Percentiles rank a stretch among this genome's conserved stretches.
Conservation (phyloP, 768 basidiomycete genomes). For the Auriscalpium microsporum region DNA sequence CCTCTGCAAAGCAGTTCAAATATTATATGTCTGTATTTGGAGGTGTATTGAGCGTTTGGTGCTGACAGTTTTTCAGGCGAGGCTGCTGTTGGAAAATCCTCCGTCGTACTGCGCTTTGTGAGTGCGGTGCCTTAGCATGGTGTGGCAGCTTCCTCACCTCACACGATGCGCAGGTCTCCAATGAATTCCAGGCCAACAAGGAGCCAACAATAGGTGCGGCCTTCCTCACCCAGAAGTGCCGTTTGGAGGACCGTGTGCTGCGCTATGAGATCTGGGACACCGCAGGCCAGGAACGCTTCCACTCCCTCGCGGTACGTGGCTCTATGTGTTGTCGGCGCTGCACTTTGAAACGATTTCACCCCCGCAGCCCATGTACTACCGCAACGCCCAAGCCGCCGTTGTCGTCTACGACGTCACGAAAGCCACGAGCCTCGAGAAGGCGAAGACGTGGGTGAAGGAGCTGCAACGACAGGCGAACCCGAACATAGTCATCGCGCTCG, state of each 20-base stretch:
- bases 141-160: not conserved
- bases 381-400: constrained; percentile 95
- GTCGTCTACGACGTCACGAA: constrained; percentile 99
- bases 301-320: constrained; percentile 79
- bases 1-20: too few species aligned
- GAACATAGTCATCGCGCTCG: constrained; percentile 97
- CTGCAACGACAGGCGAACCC: constrained; percentile 97
- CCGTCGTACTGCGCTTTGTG: constrained; percentile 96
- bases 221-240: constrained; percentile 91
- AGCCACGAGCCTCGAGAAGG: constrained; percentile 91
- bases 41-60: not conserved
- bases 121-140: constrained; percentile 25
- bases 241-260: constrained; percentile 86
- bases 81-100: constrained; percentile 98
- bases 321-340: not conserved
- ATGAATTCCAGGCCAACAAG: constrained; percentile 98
- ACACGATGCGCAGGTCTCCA: constrained; percentile 55
- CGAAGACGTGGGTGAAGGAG: constrained; percentile 99
- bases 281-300: constrained; percentile 93
- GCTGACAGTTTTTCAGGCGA: constrained; percentile 52
- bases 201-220: constrained; percentile 98
- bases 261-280: constrained; percentile 98
- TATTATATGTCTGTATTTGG: not conserved
- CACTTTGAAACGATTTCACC: not conserved
- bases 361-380: constrained; percentile 92